Evolutionary conservation across 163 green algal species (phyloP), one percentile per base, ranked within the genome.

Genomic region (Scenedesmus sp.): DNA sequence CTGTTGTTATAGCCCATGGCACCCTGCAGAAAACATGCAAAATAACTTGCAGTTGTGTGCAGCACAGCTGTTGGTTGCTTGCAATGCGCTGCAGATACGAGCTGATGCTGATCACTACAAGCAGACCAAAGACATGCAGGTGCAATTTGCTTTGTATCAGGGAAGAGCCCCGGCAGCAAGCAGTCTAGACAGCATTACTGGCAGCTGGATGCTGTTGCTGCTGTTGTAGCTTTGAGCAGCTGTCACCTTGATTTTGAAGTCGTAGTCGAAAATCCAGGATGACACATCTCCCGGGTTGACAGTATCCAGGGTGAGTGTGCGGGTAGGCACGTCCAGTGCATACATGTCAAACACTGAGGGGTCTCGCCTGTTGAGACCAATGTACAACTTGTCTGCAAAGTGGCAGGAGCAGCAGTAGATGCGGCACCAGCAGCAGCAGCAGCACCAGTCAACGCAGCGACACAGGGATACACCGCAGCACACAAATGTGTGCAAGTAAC

Each of bases 181-280:
- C 34, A 46, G 34, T 46, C 34, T 46, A 46, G 34, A 46, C 20
- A 13, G 26, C 9, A 77, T 88, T 12, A 73, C 1, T n/a, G 13
- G 15, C 55, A 74, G 6, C 18, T 52, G 20, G 12, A 10, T n/a
- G 46, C 46, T 64, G 79, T 46, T 76, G 15, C 18, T 76, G 66
- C 66, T 76, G 66, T 18, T 79, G 23, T 13, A 15, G 23, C 70
- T 52, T 23, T 2, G 4, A 15, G 70, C 23, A 2, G 52, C 59
- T 2, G 8, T 6, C 46, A 85, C 86, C 86, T 73, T 66, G 54
- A 91, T 82, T 13, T 85, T 92, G 82, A 91, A 89, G 57, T 92
- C 82, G 74, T 91, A 90, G 82, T 93, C 90, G 57, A 66, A 55
- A 8, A 92, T 20, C 90, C 90, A 92, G 9, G 76, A 74, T 23